Evolutionary conservation across 2,329 filamentous ascomycete genomes (phyloP), one percentile per base, ranked within the genome.

Genomic region (Pseudogymnoascus sp.): DNA sequence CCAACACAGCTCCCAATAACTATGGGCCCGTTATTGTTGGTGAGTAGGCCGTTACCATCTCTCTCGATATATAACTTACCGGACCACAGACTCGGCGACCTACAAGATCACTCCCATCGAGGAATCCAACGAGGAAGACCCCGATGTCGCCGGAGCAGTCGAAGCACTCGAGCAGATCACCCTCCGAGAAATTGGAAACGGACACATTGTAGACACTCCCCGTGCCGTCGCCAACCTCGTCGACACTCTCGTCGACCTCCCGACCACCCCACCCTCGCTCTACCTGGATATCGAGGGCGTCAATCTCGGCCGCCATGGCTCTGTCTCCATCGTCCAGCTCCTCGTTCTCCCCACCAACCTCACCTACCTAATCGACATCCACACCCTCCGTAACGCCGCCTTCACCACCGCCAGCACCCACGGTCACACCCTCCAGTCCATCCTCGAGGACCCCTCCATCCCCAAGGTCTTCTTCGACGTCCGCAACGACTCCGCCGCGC

Each of bases 391-490:
- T 0, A n/a, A 59, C 5, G 25, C 62, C 37, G 75, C 76, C 0
- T 81, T 81, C 65, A 60, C 39, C 3, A 68, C 66, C 27, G 5
- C 63, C 37, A 10, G 71, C 65, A 1, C 65, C 74, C 65, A 63
- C 1, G 72, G 68, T 1, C 33, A 59, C 5, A 67, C 70, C 4
- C 63, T 79, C 1, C 76, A 77, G 63, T 52, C 58, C 0, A 74
- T 85, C 10, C 69, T 85, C 27, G 78, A 85, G 68, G 75, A 72
- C 0, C 5, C 64, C 0, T 5, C 55, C 0, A 76, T 80, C 15
- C 69, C 72, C 0, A 85, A 86, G 65, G 78, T 80, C 36, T 77
- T 86, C 64, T 86, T 84, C 66, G 83, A 87, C 64, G 74, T 86
- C 15, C 79, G 82, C 2, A 82, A 80, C 64, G 81, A 85, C 66